Conservation (phyloP, 768 basidiomycete species). For the Phlebiopsis flavidoalba region DNA sequence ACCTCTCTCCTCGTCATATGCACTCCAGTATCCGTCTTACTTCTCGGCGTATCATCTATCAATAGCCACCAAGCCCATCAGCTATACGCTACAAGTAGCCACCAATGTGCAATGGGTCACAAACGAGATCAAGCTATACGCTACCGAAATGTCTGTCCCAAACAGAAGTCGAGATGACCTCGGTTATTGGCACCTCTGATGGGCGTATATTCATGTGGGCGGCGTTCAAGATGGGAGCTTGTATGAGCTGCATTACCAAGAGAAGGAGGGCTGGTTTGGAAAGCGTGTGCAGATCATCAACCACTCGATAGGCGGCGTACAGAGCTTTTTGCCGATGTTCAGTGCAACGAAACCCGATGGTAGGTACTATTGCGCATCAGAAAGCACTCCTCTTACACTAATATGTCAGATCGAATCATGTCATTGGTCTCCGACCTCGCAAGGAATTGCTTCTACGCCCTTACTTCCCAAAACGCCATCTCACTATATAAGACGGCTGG, state of each 20-base stretch:
- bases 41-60: conserved; percentile 73
- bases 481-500: conserved; percentile 59
- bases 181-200: conserved; percentile 70
- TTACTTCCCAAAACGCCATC: conserved; percentile 62
- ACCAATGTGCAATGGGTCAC: conserved; percentile 35
- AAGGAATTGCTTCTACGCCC: conserved; percentile 74
- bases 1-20: conserved; percentile 84
- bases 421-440: conserved; percentile 60
- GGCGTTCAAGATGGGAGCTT: conserved; percentile 81
- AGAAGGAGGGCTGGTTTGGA: conserved; percentile 88
- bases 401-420: conserved; percentile 59
- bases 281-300: conserved; percentile 83
- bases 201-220: conserved; percentile 92
- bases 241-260: conserved; percentile 90
- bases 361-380: conserved; percentile 22
- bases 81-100: no score
- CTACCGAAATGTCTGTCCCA: conserved; percentile 78
- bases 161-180: conserved; percentile 82
- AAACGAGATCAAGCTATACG: conserved; percentile 86
- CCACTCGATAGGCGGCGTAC: conserved; percentile 75
- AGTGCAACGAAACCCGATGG: conserved; percentile 60
- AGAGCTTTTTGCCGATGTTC: conserved; percentile 76
- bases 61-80: no score
- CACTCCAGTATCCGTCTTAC: conserved; percentile 75
- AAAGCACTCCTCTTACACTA: not conserved